Percentiles rank a stretch among this genome's conserved stretches.
Conservation (phyloP, 768 basidiomycete genomes). For the Floccularia luteovirens region DNA sequence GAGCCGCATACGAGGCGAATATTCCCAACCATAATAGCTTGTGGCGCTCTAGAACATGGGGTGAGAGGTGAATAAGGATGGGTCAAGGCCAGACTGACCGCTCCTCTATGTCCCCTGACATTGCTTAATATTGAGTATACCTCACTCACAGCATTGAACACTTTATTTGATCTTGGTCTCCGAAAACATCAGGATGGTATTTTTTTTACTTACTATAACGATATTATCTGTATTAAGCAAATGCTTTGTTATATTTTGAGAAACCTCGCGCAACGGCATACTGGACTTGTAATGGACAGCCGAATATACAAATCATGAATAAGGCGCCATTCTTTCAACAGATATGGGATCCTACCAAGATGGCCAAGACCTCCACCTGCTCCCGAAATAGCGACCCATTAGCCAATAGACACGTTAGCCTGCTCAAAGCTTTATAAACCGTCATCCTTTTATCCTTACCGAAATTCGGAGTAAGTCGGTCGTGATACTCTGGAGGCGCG, state of each 20-base stretch:
- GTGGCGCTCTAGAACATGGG: conserved; percentile 18
- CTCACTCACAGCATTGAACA: conserved; percentile 32
- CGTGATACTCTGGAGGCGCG: conserved; percentile 38
- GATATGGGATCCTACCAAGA: conserved; percentile 36
- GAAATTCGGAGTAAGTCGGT: conserved; percentile 38
- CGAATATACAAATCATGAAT: conserved; percentile 9
- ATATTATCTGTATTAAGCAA: too few species aligned
- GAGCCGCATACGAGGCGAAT: conserved; percentile 11
- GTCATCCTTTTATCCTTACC: conserved; percentile 56
- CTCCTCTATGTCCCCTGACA: conserved; percentile 29
- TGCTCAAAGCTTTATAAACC: conserved; percentile 72
- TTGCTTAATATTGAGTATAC: conserved; percentile 37
- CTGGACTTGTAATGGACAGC: too few species aligned
- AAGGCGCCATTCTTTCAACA: too few species aligned
- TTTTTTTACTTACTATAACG: conserved; percentile 34
- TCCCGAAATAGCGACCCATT: conserved; percentile 70
- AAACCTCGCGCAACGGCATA: conserved; percentile 73
- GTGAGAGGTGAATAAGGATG: conserved; percentile 13
- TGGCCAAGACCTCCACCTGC: conserved; percentile 79
- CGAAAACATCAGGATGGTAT: conserved; percentile 42
- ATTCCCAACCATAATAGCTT: conserved; percentile 36
- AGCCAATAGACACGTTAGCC: conserved; percentile 46
- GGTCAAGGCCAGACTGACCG: conserved; percentile 8
- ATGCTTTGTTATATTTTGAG: neutral
- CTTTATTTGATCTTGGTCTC: conserved; percentile 29